Evolutionary conservation across 148 eudicot species (phyloP).

Genomic region (Persicaria maculosa): DNA sequence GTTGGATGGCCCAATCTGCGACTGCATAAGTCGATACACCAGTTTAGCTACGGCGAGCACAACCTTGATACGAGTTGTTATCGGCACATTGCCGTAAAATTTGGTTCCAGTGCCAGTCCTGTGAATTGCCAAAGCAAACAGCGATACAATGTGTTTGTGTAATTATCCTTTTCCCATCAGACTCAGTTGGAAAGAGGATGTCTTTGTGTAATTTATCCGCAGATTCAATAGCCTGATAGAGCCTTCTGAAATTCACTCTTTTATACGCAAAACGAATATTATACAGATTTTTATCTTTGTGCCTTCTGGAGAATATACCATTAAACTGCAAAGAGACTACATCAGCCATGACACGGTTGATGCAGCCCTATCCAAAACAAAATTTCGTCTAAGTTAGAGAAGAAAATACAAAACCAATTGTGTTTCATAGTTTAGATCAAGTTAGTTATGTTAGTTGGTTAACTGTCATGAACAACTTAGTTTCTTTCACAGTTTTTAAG

Average conservation of each 20-base stretch:
- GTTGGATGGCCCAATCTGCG: conserved; percentile 6
- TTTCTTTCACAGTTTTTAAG: no score
- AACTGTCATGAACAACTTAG: no score
- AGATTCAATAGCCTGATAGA: conserved; percentile 74
- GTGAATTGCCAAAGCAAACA: conserved; percentile 21
- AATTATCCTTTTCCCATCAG: conserved; percentile 30
- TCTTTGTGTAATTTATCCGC: conserved; percentile 35
- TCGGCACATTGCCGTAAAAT: conserved; percentile 77
- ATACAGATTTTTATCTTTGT: conserved; percentile 35
- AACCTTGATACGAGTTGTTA: conserved; percentile 65
- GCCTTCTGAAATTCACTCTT: conserved; percentile 52
- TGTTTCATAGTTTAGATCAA: no score
- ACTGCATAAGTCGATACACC: conserved; percentile 15
- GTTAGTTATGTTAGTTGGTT: no score
- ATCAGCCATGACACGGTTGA: conserved; percentile 90
- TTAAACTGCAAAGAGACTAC: conserved; percentile 59
- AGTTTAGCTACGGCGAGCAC: conserved; percentile 39
- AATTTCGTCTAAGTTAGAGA: neutral
- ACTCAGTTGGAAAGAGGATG: conserved; percentile 53
- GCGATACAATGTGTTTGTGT: conserved; percentile 5
- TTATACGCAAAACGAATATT: conserved; percentile 67
- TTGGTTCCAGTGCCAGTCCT: conserved; percentile 75
- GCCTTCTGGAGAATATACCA: conserved; percentile 35
- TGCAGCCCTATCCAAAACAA: conserved; percentile 53
- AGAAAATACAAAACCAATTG: neutral